Base-by-base conservation (phyloP, 176 grass and related monocot genomes). In the Zoysia japonica region DNA sequence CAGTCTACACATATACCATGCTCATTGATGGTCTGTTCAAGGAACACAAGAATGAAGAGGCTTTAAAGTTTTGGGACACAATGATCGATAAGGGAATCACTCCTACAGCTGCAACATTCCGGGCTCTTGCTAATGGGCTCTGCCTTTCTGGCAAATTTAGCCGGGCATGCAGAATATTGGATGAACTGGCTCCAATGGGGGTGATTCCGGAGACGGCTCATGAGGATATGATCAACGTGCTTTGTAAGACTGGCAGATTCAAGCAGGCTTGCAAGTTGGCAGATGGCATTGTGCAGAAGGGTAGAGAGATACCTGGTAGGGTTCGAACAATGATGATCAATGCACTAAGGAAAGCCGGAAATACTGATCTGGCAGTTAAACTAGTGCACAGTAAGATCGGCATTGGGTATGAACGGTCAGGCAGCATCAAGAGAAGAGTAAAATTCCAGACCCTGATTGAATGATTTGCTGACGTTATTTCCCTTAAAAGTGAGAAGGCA, bases 1-100 rank as follows among this genome's bases (percentile, higher is more conserved):
- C 96, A 1, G 78, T 98, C 64, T 91, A 94, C 88, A 98, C 96
- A 10, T 98, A 93, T 54, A 89, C 88, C 51, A 85, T 87, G 62
- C 75, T 99, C 37, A 95, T 93, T 20, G 91, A 99, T 83, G 90
- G 90, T 63, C 63, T 99, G 74, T 99, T 95, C 81, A 93, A 84
- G 73, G 85, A 91, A 17, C 96, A 99, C 62, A 94, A 85, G 62
- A 93, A 99, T 50, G 92, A 99, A 60, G 96, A 95, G 78, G 89
- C 90, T 2, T 35, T 93, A 12, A 95, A 95, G 74, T 36, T 95
- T 11, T 95, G 96, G 92, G 80, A 93, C n/a, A 35, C 63, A 2
- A 99, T 95, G 96, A 90, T 99, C 15, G 90, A 95, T 44, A 99
- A 93, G 55, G 96, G 96, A 51, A 91, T 93, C 74, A 76, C 90